These are phyloP conservation scores for Coprinellus aureogranulatus DNA, from an alignment of 768 basidiomycete species.

Conservation along the genomic window DNA sequence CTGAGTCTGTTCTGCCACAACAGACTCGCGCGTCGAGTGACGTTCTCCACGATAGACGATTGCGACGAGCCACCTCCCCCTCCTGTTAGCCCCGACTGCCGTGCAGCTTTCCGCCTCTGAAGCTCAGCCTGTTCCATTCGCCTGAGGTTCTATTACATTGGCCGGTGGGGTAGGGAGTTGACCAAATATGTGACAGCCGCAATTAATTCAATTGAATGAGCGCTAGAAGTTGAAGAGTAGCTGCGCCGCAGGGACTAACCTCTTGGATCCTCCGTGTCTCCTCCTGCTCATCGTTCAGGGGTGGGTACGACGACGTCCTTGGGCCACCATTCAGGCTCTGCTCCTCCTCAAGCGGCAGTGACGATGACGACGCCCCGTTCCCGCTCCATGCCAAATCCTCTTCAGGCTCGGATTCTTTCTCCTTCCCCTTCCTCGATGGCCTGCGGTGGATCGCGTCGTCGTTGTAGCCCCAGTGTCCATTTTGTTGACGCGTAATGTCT, in stretches of 20 bases:
- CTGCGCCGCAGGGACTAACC: slow-evolving; percentile 38
- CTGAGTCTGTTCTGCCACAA: slow-evolving; percentile 44
- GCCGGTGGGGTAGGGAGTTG: background rate
- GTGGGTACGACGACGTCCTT: slow-evolving; percentile 53
- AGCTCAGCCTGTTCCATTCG: slow-evolving; percentile 79
- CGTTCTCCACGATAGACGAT: slow-evolving; percentile 52
- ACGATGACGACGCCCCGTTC: slow-evolving; percentile 3
- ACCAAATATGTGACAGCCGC: background rate
- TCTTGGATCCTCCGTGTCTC: slow-evolving; percentile 73
- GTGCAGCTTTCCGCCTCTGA: slow-evolving; percentile 67
- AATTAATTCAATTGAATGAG: background rate
- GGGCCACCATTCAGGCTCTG: slow-evolving; percentile 25
- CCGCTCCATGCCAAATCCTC: background rate
- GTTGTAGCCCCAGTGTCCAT: slow-evolving; percentile 19
- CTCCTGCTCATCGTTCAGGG: slow-evolving; percentile 59
- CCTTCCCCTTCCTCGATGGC: slow-evolving; percentile 31
- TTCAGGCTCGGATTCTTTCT: slow-evolving; percentile 24
- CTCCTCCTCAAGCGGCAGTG: slow-evolving; percentile 23
- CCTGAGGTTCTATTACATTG: slow-evolving; percentile 55
- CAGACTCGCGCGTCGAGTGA: slow-evolving; percentile 57
- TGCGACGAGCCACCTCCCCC: slow-evolving; percentile 9
- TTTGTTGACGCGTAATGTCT: slow-evolving; percentile 33
- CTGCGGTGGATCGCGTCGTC: slow-evolving; percentile 2
- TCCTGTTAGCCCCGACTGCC: slow-evolving; percentile 43
- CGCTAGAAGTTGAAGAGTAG: background rate